A percentile compares a stretch with the other conserved stretches of the same genome.
Evolutionary conservation across 2,329 filamentous ascomycete species (phyloP).

Genomic region (Nemania sp.): DNA sequence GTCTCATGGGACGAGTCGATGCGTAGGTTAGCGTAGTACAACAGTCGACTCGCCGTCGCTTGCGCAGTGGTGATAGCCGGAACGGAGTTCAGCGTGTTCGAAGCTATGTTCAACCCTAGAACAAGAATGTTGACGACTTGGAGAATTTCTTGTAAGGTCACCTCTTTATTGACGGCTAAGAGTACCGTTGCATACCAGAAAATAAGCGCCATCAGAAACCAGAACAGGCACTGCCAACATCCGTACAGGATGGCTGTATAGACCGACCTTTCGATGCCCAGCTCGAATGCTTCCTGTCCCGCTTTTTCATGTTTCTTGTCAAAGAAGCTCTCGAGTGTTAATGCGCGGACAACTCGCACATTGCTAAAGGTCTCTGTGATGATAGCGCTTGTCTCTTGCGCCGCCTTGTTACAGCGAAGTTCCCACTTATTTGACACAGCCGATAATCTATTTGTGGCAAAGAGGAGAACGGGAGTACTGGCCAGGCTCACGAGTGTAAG

Average conservation of each 20-base stretch:
- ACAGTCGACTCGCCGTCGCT: conserved; percentile 71
- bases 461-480: conserved; percentile 68
- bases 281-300: conserved; percentile 53
- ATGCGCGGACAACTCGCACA: conserved; percentile 74
- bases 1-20: conserved; percentile 59
- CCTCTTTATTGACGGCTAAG: conserved; percentile 50
- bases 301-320: conserved; percentile 61
- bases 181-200: conserved; percentile 81
- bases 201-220: conserved; percentile 74
- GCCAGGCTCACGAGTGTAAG: conserved; percentile 76
- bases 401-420: conserved; percentile 63
- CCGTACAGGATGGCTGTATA: conserved; percentile 76
- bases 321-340: conserved; percentile 77
- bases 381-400: conserved; percentile 61
- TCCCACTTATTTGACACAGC: conserved; percentile 73
- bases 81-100: conserved; percentile 70
- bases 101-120: conserved; percentile 77
- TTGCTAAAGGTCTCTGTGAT: conserved; percentile 77
- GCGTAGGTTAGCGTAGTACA: conserved; percentile 69
- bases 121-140: conserved; percentile 80
- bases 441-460: conserved; percentile 67
- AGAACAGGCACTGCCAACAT: conserved; percentile 71
- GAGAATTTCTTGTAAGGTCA: conserved; percentile 63
- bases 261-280: conserved; percentile 67
- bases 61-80: conserved; percentile 79